Base-by-base conservation (phyloP, 1,284 basidiomycete species). In the Malassezia restricta region DNA sequence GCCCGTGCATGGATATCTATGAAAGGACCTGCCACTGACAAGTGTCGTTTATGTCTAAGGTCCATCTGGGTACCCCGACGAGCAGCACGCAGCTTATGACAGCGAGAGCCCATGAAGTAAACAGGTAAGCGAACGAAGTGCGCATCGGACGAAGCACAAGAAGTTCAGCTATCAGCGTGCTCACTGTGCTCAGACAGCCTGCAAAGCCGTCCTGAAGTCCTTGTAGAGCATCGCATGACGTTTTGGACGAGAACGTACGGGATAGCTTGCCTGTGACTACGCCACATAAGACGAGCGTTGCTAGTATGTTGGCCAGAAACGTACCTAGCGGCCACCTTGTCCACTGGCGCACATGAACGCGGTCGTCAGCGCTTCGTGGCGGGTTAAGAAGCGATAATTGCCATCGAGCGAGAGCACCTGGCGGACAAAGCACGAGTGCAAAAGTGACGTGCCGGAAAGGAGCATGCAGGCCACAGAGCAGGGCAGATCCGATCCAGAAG, bases 121-220 rank as follows among this genome's bases (percentile, higher is more conserved):
- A 49, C 4, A 62, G 57, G 46, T 70, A 68, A 17, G 57, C 42
- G 24, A 71, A 55, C 9, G 69, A 66, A 9, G 35, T 56, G 12
- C 62, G 43, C 12, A 43, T 33, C 3, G 62, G 62, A 39, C 75
- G 76, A 47, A 94, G 75, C 3, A 80, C 79, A 6, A 78, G 74
- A 31, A 87, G 74, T 73, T 99, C 94, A 3, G 83, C 83, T 2
- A 82, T 84, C 70, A 96, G 92, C 9, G 91, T 98, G 74, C 86
- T 90, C 57, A 99, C 80, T 0, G 94, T 99, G 4, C 85, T 91
- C 59, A 98, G 77, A 74, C 88, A 90, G 7, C 91, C 94, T 69
- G 91, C 96, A 68, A 90, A 95, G 3, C 94, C 94, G 66, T 95
- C 86, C 31, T 79, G 78, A 28, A 98, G 75, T 1, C 65, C 69